Evolutionary conservation across 495 filamentous ascomycete genomes (phyloP).

Genomic region (Aspergillus baeticus): DNA sequence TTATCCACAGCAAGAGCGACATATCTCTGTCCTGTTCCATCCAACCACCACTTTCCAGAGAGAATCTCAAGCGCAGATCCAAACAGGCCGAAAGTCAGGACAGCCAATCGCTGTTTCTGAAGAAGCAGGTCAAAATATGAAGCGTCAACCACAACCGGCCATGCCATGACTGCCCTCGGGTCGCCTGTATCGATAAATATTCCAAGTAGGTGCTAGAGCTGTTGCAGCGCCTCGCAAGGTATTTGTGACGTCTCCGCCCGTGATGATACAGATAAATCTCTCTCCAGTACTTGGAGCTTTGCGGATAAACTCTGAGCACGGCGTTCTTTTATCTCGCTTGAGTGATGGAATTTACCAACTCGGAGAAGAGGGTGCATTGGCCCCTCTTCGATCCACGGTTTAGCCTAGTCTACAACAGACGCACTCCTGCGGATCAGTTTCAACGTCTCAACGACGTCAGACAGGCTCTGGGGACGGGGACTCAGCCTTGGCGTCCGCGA

Average conservation of each 20-base stretch:
- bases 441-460: slow-evolving; percentile 12
- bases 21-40: no score
- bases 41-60: no score
- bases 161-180: neutral
- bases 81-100: neutral
- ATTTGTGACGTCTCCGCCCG: no score
- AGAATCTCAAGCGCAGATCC: neutral
- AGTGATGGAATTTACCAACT: neutral
- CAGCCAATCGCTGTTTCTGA: neutral
- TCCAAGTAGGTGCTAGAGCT: no score
- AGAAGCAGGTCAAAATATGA: slow-evolving; percentile 7
- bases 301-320: no score
- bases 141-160: slow-evolving; percentile 6
- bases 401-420: slow-evolving; percentile 15
- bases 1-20: no score
- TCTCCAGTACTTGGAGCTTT: no score
- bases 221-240: no score
- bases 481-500: neutral
- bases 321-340: no score
- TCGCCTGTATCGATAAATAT: neutral
- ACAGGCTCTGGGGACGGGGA: neutral
- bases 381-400: slow-evolving; percentile 16
- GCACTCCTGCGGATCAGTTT: slow-evolving; percentile 11
- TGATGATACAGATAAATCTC: no score
- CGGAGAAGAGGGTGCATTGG: slow-evolving; percentile 9